A percentile compares a stretch with the other conserved stretches of the same genome.
Conservation (phyloP, 371 early-diverging fungal genomes). For the Dichotomocladium elegans region DNA sequence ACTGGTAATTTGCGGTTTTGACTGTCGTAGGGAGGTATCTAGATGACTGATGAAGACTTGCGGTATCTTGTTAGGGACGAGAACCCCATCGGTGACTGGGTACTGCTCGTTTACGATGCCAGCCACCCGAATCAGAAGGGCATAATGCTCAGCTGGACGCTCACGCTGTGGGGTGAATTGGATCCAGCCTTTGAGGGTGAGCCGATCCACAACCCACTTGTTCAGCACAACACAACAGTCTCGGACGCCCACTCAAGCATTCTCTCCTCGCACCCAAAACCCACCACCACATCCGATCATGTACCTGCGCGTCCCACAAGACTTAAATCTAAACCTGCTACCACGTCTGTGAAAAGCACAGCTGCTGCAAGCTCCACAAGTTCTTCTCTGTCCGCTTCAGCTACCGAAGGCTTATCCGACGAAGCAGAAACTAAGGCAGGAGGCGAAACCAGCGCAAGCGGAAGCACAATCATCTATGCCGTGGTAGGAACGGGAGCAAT, state of each 20-base stretch:
- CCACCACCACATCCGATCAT: background rate
- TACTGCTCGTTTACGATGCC: conserved; percentile 59
- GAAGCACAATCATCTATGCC: conserved; percentile 11
- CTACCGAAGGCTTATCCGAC: background rate
- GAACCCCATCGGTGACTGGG: conserved; percentile 79
- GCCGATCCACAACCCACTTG: conserved; percentile 17
- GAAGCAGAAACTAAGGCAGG: background rate
- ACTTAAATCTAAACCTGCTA: conserved; percentile 10
- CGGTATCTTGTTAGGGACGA: conserved; percentile 75
- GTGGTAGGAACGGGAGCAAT: conserved; percentile 20
- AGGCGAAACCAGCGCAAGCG: background rate
- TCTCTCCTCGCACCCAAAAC: background rate
- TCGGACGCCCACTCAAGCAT: background rate
- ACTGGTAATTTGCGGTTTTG: conserved; percentile 89
- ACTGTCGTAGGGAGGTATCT: no score
- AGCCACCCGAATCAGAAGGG: conserved; percentile 40
- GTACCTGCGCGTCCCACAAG: conserved; percentile 13
- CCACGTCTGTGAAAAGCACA: background rate
- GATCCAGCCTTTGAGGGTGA: conserved; percentile 28
- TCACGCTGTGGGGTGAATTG: conserved; percentile 68
- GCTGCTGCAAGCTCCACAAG: background rate
- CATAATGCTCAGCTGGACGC: conserved; percentile 54
- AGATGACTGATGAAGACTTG: background rate
- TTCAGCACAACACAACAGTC: conserved; percentile 1
- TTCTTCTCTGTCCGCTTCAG: background rate